Conservation (phyloP, 805 yeast species). For the Sugiyamaella lignohabitans region DNA sequence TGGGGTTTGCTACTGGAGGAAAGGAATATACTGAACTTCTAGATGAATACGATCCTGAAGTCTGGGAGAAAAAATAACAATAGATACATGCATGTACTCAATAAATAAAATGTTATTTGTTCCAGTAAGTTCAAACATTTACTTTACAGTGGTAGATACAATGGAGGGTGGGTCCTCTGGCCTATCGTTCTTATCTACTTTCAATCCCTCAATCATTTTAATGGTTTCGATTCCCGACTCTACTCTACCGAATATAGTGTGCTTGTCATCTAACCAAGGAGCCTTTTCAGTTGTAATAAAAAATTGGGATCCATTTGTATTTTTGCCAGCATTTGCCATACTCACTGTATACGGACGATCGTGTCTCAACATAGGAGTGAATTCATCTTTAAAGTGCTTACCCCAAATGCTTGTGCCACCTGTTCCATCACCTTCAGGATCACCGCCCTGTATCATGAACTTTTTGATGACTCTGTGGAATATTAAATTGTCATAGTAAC, state of each 20-base stretch:
- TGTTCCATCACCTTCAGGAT: slow-evolving; percentile 41
- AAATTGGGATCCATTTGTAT: slow-evolving; percentile 55
- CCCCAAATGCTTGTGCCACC: slow-evolving; percentile 38
- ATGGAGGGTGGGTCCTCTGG: slow-evolving; percentile 36
- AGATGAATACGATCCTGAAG: slow-evolving; percentile 18
- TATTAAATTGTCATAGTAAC: slow-evolving; percentile 37
- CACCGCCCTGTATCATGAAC: slow-evolving; percentile 59
- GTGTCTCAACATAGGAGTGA: slow-evolving; percentile 40
- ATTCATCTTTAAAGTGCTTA: slow-evolving; percentile 41
- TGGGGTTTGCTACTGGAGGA: slow-evolving; percentile 22
- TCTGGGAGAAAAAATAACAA: neutral
- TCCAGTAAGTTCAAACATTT: neutral
- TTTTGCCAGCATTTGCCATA: slow-evolving; percentile 59
- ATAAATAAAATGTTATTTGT: neutral
- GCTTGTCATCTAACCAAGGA: slow-evolving; percentile 50
- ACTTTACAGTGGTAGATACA: slow-evolving; percentile 21
- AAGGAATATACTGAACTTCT: slow-evolving; percentile 18
- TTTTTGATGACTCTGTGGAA: slow-evolving; percentile 41
- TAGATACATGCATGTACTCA: too few species aligned
- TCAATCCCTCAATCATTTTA: slow-evolving; percentile 41
- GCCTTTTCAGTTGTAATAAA: slow-evolving; percentile 53
- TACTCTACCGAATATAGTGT: slow-evolving; percentile 52
- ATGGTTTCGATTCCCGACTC: slow-evolving; percentile 45
- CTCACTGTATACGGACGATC: slow-evolving; percentile 49
- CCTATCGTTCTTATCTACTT: slow-evolving; percentile 41